A percentile compares a stretch with the other conserved stretches of the same genome.
These are phyloP conservation scores for Zygotorulaspora danielsina DNA, from an alignment of 805 yeast species.

Conservation along the genomic window DNA sequence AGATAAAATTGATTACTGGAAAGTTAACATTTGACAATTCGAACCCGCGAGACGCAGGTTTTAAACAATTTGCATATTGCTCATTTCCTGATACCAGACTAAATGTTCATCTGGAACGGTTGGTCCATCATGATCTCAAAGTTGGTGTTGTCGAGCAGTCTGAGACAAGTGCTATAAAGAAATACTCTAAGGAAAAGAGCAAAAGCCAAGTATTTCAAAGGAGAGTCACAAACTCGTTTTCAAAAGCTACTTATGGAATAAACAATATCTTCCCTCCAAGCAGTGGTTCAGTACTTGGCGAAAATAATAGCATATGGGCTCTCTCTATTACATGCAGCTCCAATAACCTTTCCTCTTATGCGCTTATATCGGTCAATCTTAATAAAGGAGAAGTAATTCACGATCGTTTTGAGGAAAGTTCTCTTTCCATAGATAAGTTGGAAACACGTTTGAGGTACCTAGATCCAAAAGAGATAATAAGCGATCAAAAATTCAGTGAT, in stretches of 20 bases:
- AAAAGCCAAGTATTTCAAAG: conserved; percentile 61
- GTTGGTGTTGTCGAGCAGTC: conserved; percentile 85
- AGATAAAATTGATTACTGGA: conserved; percentile 72
- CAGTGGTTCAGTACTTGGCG: conserved; percentile 27
- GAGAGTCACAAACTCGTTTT: conserved; percentile 64
- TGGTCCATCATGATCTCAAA: conserved; percentile 67
- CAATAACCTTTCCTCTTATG: conserved; percentile 8
- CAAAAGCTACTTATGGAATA: conserved; percentile 69
- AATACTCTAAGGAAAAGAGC: conserved; percentile 38
- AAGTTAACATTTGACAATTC: conserved; percentile 49
- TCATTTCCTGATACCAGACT: conserved; percentile 78
- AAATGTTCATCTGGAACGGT: conserved; percentile 68
- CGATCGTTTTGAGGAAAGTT: conserved; percentile 64
- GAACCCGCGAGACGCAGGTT: conserved; percentile 46
- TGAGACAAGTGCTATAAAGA: conserved; percentile 74
- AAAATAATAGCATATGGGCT: conserved; percentile 31
- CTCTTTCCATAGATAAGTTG: conserved; percentile 49
- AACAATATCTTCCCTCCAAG: conserved; percentile 49
- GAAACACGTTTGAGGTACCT: conserved; percentile 72
- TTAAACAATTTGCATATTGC: conserved; percentile 70
- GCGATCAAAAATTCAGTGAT: conserved; percentile 10
- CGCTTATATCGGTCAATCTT: conserved; percentile 52
- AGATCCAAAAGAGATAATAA: conserved; percentile 70
- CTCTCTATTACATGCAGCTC: conserved; percentile 3
- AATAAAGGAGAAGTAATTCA: conserved; percentile 74